Percentiles rank a stretch among this genome's conserved stretches.
These are phyloP conservation scores for Fusarium transvaalense DNA, from an alignment of 2,329 filamentous ascomycete genomes.

Conservation along the genomic window DNA sequence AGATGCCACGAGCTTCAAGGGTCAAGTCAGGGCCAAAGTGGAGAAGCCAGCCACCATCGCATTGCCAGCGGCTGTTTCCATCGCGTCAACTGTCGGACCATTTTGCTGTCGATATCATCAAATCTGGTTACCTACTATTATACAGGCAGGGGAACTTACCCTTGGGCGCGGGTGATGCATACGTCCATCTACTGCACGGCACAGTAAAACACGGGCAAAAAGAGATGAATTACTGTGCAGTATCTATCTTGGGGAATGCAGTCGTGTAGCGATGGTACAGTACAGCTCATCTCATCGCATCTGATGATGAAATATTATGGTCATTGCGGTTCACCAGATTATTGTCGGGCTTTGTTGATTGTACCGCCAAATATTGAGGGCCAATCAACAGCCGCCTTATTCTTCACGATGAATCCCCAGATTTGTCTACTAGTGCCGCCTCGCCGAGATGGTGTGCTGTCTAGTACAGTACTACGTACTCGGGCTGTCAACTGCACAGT, in stretches of 20 bases:
- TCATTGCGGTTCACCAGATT: conserved; percentile 21
- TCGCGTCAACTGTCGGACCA: conserved; percentile 47
- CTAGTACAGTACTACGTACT: conserved; percentile 12
- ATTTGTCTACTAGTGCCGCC: conserved; percentile 25
- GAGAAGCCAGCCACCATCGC: conserved; percentile 36
- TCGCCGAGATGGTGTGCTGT: conserved; percentile 28
- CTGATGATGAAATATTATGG: conserved; percentile 3
- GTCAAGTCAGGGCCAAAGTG: conserved; percentile 36
- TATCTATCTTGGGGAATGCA: neutral
- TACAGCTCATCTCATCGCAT: conserved; percentile 6
- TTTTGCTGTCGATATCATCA: conserved; percentile 36
- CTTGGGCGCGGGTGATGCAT: neutral
- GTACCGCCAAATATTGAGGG: conserved; percentile 12
- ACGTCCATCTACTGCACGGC: neutral
- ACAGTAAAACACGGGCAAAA: neutral
- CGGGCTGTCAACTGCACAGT: neutral
- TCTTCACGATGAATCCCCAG: conserved; percentile 22
- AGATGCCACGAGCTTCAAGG: conserved; percentile 40
- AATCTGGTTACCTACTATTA: too few relatives aligned
- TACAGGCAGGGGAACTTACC: conserved; percentile 9
- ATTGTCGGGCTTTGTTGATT: conserved; percentile 29
- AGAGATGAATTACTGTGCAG: neutral
- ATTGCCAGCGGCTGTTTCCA: conserved; percentile 42
- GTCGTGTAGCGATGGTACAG: conserved; percentile 15
- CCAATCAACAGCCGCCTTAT: conserved; percentile 28